Base-by-base conservation (phyloP, 169 alveolate genomes). In the Eimeria acervulina region DNA sequence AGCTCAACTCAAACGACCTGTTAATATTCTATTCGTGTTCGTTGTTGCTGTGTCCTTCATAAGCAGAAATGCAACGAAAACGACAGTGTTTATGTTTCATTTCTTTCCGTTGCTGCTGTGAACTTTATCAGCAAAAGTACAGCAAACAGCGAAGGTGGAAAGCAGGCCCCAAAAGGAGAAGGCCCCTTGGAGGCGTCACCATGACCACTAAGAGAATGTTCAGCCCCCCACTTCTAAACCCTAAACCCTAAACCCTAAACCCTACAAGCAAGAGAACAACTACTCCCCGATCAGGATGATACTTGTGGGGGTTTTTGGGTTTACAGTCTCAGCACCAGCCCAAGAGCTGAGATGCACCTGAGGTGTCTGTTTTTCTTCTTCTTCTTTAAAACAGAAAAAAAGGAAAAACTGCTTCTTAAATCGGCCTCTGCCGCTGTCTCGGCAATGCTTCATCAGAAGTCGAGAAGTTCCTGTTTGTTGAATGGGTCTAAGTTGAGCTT, bases 401-500 rank as follows among this genome's bases (percentile, higher is more conserved):
- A 17, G 59, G 15, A 17, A 51, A 12, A 17, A 10, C 59, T 51
- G 21, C 68, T 59, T n/a, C n/a, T 21, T 59, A 1, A 13, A 12
- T 21, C 68, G 8, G 68, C 0, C 68, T 59, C 68, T 59, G 68
- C 12, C 55, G 55, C 55, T 47, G 19, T 47, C 19, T 47, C 55
- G 5, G 55, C 12, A 5, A 5, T 47, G 55, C 1, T 59, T 59
- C 7, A 19, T 42, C 51, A 78, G 89, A 78, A 78, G 89, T 78
- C 89, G 17, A 78, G 89, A 17, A 51, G 61, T 17, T 78, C 89
- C 89, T 78, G 89, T 12, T 42, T 42, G 89, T 36, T 78, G 38
- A 78, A 78, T 5, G 89, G 89, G 89, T 78, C 89, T 31, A 78
- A 51, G 31, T 78, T 78, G 36, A 78, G 63, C 40, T 78, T 91